phyloP scores from a whole-genome alignment of 2,329 filamentous ascomycete genomes.

The Pyrenochaeta sp. region DNA sequence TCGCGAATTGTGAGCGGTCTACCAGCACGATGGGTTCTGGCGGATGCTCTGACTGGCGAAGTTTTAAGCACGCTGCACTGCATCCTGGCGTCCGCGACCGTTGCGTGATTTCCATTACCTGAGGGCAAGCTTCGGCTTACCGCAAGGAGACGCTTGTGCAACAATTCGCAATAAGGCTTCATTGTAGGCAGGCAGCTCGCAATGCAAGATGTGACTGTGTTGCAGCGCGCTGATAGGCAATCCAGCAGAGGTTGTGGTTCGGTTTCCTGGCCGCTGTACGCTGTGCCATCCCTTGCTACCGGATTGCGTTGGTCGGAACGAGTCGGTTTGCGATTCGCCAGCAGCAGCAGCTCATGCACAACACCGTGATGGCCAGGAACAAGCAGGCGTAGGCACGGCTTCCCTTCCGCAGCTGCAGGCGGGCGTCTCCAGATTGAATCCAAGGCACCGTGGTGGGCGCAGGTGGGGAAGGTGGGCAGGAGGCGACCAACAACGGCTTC shows the following conservation, averaged over 20 bases:
- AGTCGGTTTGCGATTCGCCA: constrained; percentile 30
- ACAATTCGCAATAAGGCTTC: constrained; percentile 28
- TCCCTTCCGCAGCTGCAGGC: constrained; percentile 18
- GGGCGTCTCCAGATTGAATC: constrained; percentile 22
- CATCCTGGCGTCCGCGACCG: constrained; percentile 17
- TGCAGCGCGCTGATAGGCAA: constrained; percentile 29
- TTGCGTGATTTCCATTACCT: constrained; percentile 31
- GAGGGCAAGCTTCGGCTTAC: constrained; percentile 22
- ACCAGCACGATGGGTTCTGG: constrained; percentile 17
- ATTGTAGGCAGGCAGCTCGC: constrained; percentile 25
- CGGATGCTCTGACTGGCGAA: constrained; percentile 26
- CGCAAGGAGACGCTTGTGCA: constrained; percentile 19
- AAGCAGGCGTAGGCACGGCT: constrained; percentile 7
- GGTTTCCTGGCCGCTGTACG: constrained; percentile 26
- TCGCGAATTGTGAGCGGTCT: constrained; percentile 21
- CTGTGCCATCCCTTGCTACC: constrained; percentile 25
- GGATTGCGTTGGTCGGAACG: constrained; percentile 16
- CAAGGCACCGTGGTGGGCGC: constrained; percentile 29
- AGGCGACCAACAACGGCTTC: constrained; percentile 31
- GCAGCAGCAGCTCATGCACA: constrained; percentile 20
- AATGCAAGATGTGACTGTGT: constrained; percentile 20
- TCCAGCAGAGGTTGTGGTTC: constrained; percentile 20
- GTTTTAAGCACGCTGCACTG: constrained; percentile 20
- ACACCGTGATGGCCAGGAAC: constrained; percentile 30
- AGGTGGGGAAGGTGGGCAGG: constrained; percentile 23